Conservation (phyloP, 352 stramenopile genomes). For the Discostella stelligera region DNA sequence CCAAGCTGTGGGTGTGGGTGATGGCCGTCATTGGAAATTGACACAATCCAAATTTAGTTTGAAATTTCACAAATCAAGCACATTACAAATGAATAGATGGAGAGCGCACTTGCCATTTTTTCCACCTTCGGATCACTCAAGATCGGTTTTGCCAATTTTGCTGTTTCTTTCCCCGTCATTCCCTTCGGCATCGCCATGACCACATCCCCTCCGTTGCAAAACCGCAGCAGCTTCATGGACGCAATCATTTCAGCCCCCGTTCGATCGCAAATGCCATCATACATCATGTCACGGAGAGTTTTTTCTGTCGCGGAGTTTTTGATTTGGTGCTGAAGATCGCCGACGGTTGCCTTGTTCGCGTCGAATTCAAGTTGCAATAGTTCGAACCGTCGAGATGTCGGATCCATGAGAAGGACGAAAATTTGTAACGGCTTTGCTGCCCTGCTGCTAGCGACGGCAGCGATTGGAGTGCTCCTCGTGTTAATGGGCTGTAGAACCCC, state of each 20-base stretch:
- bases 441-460: not conserved
- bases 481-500: not conserved
- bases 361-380: conserved; percentile 82
- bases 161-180: conserved; percentile 49
- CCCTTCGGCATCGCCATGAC: conserved; percentile 68
- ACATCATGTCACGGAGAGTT: conserved; percentile 55
- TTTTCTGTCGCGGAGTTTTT: conserved; percentile 64
- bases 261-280: conserved; percentile 53
- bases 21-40: not conserved
- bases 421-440: conserved; percentile 51
- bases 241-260: conserved; percentile 53
- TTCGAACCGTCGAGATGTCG: conserved; percentile 70
- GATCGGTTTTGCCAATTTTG: conserved; percentile 67
- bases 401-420: conserved; percentile 78
- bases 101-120: conserved; percentile 66
- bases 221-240: conserved; percentile 48
- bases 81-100: not conserved
- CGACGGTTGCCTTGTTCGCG: conserved; percentile 60
- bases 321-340: conserved; percentile 72
- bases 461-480: not conserved
- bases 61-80: not conserved
- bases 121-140: conserved; percentile 70
- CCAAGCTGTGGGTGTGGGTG: conserved; percentile 16
- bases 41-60: not conserved
- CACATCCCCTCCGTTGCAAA: conserved; percentile 67